These are phyloP conservation scores for Phytophthora hibernalis DNA, from an alignment of 352 stramenopile genomes.

Conservation along the genomic window DNA sequence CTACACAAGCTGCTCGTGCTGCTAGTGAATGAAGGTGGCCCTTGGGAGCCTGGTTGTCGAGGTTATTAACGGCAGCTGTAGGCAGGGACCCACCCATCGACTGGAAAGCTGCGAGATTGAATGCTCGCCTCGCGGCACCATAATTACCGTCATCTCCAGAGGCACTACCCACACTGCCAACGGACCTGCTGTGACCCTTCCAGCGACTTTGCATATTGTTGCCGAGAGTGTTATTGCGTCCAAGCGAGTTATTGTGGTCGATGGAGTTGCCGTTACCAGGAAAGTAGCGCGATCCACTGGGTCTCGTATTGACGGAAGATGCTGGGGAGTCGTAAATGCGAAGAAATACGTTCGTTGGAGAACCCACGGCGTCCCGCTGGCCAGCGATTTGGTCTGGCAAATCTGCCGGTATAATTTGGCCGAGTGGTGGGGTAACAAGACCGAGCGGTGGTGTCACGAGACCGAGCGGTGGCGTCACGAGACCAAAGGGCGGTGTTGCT, in stretches of 20 bases:
- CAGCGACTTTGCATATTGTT: conserved; percentile 16
- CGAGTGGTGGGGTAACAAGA: conserved; percentile 16
- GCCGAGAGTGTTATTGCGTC: conserved; percentile 27
- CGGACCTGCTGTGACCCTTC: conserved; percentile 27
- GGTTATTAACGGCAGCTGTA: conserved; percentile 18
- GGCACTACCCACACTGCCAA: conserved; percentile 13
- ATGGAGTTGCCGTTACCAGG: conserved; percentile 26
- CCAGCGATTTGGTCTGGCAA: conserved; percentile 3
- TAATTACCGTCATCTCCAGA: conserved; percentile 16
- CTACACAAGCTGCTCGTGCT: conserved; percentile 32
- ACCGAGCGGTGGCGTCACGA: conserved; percentile 10
- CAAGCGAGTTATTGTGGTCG: conserved; percentile 21
- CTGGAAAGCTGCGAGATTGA: conserved; percentile 71
- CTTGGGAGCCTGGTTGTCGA: conserved; percentile 23
- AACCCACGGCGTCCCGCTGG: conserved; percentile 29
- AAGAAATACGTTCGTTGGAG: conserved; percentile 66
- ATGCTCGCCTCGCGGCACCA: conserved; percentile 36
- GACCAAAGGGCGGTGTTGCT: conserved; percentile 22
- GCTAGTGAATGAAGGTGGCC: conserved; percentile 37
- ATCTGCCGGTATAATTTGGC: not conserved
- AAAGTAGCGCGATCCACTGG: conserved; percentile 11
- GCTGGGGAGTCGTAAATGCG: conserved; percentile 75
- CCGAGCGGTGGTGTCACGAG: conserved; percentile 5
- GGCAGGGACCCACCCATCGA: conserved; percentile 16
- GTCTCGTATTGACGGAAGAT: conserved; percentile 20